Conservation (phyloP, 768 basidiomycete species). For the Rhizopogon vesiculosus region DNA sequence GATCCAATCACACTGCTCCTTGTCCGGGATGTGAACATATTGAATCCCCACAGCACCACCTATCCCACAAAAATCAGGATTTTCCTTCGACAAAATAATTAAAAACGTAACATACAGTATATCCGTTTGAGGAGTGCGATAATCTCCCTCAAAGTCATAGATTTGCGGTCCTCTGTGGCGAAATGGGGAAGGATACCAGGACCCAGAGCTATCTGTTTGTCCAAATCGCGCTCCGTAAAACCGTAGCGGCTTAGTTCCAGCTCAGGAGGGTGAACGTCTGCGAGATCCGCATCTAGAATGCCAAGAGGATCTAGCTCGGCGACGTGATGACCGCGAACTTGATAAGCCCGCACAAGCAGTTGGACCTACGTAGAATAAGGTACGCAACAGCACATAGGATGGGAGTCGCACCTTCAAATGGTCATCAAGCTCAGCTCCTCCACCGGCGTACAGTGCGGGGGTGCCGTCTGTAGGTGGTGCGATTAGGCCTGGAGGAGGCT, state of each 20-base stretch:
- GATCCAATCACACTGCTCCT: conserved; percentile 99
- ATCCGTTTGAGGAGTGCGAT: conserved; percentile 87
- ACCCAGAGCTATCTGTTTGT: conserved; percentile 91
- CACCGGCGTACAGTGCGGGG: conserved; percentile 63
- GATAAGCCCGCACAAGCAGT: conserved; percentile 96
- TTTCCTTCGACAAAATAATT: background rate
- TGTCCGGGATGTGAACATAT: conserved; percentile 95
- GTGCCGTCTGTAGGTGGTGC: conserved; percentile 75
- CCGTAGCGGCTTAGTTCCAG: conserved; percentile 93
- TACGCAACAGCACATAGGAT: background rate
- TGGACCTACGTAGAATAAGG: conserved; percentile 60
- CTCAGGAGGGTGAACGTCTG: conserved; percentile 75
- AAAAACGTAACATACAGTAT: conserved; percentile 65
- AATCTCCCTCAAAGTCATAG: conserved; percentile 89
- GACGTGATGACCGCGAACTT: conserved; percentile 96
- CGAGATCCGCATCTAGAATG: conserved; percentile 86
- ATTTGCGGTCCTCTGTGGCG: conserved; percentile 76
- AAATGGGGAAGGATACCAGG: conserved; percentile 97
- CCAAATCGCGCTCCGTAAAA: conserved; percentile 90
- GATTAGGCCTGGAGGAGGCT: conserved; percentile 72
- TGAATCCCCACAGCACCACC: conserved; percentile 88
- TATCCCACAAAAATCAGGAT: conserved; percentile 23
- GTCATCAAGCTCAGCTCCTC: conserved; percentile 80
- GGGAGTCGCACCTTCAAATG: conserved; percentile 76
- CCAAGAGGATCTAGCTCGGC: conserved; percentile 96